Evolutionary conservation across 306 rosid genomes (phyloP), one percentile per base, ranked within the genome.

Genomic region (Vigna nakashimae): DNA sequence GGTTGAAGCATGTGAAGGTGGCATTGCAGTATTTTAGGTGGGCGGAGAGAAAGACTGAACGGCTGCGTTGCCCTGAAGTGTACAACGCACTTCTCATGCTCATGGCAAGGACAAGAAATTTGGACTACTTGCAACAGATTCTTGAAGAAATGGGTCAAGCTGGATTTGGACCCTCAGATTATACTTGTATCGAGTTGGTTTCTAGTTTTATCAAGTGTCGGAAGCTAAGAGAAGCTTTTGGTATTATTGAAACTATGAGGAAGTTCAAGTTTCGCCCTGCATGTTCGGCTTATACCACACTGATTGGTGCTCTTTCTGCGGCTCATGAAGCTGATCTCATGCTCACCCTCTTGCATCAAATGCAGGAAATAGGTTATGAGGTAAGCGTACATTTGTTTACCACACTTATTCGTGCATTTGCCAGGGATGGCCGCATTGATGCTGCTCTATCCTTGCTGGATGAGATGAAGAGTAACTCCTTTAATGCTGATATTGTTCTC

Each of bases 281-380:
- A 9, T 95, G 88, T 86, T 89, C 97, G 1, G 98, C 98, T 74
- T 95, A 92, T 70, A 91, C 98, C 3, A 91, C 87, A 55, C 76
- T 95, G 65, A 91, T 95, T 15, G 97, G 97, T 73, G 97, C 98
- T 6, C 89, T 95, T 45, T 84, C 98, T 26, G 78, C 80, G 18
- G 80, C 75, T 62, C 76, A 67, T 24, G 86, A 89, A 86, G 81
- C 91, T 53, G 89, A 89, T 76, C 88, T 71, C 75, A 84, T 89
- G 89, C 92, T 86, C 70, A 85, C 76, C 60, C 91, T 95, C 69
- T 87, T 92, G 81, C 92, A 84, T 76, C 92, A 95, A 77, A 95
- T 95, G 98, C 97, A 91, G 85, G 98, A 92, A 85, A 83, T 95
- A 45, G 98, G 98, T 62, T 95, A 95, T 84, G 98, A 91, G 82